These are phyloP conservation scores for Nannizziopsis arthrosporioides DNA, from an alignment of 2,329 filamentous ascomycete genomes.

Conservation along the genomic window DNA sequence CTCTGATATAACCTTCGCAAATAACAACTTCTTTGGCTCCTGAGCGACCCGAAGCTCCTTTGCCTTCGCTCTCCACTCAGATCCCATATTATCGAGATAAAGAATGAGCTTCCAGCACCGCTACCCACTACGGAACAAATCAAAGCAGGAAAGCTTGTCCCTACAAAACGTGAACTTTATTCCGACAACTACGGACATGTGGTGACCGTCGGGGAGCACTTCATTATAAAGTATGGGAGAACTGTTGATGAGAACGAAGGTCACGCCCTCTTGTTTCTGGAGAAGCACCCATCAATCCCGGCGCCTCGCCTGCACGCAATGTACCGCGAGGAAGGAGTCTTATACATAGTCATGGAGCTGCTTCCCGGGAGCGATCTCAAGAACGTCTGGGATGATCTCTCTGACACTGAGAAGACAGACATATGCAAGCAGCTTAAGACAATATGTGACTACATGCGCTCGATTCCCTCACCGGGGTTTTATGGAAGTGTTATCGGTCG, in stretches of 20 bases:
- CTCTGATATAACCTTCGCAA: too few species aligned
- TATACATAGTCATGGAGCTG: slow-evolving; percentile 10
- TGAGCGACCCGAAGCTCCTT: too few species aligned
- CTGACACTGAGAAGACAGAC: slow-evolving; percentile 14
- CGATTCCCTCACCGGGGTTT: slow-evolving; percentile 20
- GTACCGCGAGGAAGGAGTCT: background rate
- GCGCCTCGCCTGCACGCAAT: slow-evolving; percentile 17
- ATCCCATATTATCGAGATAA: too few species aligned
- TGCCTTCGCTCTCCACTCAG: too few species aligned
- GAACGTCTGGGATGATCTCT: slow-evolving; percentile 14
- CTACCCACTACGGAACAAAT: too few species aligned
- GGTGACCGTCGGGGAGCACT: too few species aligned
- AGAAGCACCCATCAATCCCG: slow-evolving; percentile 17
- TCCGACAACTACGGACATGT: too few species aligned
- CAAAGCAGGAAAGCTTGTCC: too few species aligned
- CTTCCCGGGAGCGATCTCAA: slow-evolving; percentile 7
- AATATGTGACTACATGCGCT: slow-evolving; percentile 17
- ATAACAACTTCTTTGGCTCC: too few species aligned
- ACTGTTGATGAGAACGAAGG: slow-evolving; percentile 19
- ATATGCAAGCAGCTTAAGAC: slow-evolving; percentile 13
- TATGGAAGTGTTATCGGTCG: slow-evolving; percentile 20
- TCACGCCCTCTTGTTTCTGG: slow-evolving; percentile 24
- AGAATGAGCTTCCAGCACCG: too few species aligned
- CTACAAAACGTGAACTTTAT: too few species aligned
- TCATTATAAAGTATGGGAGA: slow-evolving; percentile 21